These are phyloP conservation scores for Clonostachys rosea DNA, from an alignment of 2,329 filamentous ascomycete species.

Conservation along the genomic window DNA sequence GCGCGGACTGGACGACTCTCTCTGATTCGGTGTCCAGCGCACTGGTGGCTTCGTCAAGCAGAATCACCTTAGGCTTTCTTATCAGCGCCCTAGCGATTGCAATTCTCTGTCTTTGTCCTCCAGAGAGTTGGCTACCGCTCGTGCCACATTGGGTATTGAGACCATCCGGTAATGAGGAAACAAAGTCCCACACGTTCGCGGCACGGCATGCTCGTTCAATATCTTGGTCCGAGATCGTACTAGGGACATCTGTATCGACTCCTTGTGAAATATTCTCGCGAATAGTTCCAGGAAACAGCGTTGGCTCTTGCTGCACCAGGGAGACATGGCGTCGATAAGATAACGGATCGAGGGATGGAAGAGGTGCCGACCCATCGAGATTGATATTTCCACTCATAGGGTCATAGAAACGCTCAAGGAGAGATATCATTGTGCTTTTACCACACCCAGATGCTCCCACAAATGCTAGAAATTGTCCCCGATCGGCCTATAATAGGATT, in stretches of 20 bases:
- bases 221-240: conserved; percentile 66
- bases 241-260: conserved; percentile 35
- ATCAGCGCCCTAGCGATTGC: conserved; percentile 90
- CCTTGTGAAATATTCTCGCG: conserved; percentile 81
- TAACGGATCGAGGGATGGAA: conserved; percentile 71
- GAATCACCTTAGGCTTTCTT: conserved; percentile 82
- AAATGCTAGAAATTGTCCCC: conserved; percentile 87
- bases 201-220: conserved; percentile 42
- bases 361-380: conserved; percentile 78
- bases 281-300: conserved; percentile 85
- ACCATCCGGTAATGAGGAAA: conserved; percentile 73
- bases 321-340: conserved; percentile 93
- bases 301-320: conserved; percentile 88
- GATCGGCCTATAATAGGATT: conserved; percentile 21
- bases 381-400: conserved; percentile 75
- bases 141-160: conserved; percentile 94
- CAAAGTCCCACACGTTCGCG: conserved; percentile 91
- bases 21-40: conserved; percentile 93
- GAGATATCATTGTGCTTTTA: conserved; percentile 89
- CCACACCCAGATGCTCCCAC: conserved; percentile 93
- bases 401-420: conserved; percentile 92
- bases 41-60: conserved; percentile 93
- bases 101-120: conserved; percentile 95
- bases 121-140: conserved; percentile 85
- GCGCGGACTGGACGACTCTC: conserved; percentile 85